A percentile compares a stretch with the other conserved stretches of the same genome.
Evolutionary conservation across 148 eudicot species (phyloP).

Genomic region (Silene uniflora): DNA sequence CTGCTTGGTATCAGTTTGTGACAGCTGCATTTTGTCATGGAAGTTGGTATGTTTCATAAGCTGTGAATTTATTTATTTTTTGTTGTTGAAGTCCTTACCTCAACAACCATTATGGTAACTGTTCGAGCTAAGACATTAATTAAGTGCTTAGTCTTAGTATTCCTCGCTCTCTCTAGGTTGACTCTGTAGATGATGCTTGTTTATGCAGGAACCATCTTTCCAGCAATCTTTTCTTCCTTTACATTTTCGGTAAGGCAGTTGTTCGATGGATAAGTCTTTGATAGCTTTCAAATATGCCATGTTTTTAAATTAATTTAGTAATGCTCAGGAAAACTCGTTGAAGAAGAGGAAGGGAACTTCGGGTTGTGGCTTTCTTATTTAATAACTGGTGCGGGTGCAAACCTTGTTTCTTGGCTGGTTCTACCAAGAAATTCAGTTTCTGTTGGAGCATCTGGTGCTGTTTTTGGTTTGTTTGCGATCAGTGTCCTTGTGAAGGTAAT

Average conservation of each 20-base stretch:
- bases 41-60: conserved; percentile 58
- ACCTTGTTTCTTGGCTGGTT: conserved; percentile 90
- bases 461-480: conserved; percentile 93
- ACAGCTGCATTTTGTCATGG: conserved; percentile 97
- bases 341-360: conserved; percentile 94
- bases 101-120: not conserved
- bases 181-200: conserved; percentile 12
- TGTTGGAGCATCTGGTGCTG: conserved; percentile 97
- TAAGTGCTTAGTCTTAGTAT: not conserved
- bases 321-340: conserved; percentile 85
- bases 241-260: conserved; percentile 76
- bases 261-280: not conserved
- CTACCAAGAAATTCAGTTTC: conserved; percentile 94
- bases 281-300: not conserved
- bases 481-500: conserved; percentile 92
- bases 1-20: conserved; percentile 94
- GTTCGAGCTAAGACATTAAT: not conserved
- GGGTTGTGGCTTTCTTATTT: conserved; percentile 91
- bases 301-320: not conserved
- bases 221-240: conserved; percentile 96
- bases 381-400: conserved; percentile 93
- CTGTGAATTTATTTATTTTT: not conserved
- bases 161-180: conserved; percentile 3
- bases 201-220: conserved; percentile 89
- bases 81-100: not conserved